Evolutionary conservation across 306 rosid genomes (phyloP).

Genomic region (Astragalus glycyphyllos): DNA sequence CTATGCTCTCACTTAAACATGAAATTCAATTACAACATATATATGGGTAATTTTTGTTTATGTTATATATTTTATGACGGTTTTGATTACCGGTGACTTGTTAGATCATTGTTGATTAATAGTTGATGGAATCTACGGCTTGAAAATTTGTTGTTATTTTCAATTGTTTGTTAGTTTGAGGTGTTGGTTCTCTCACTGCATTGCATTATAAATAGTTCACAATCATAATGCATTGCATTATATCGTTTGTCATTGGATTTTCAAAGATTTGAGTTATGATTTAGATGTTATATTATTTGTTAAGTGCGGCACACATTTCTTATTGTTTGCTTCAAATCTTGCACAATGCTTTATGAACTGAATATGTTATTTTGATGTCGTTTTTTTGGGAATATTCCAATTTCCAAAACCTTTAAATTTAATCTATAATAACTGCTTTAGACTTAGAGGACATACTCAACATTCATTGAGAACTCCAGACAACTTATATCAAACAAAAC

Average conservation of each 20-base stretch:
- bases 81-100: neutral
- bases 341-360: neutral
- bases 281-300: neutral
- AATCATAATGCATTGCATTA: neutral
- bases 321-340: slow-evolving; percentile 6
- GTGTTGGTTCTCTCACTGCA: neutral
- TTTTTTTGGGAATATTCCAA: no score
- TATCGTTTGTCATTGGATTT: neutral
- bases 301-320: neutral
- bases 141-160: neutral
- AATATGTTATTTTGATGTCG: no score
- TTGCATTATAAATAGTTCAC: neutral
- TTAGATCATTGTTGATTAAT: slow-evolving; percentile 2
- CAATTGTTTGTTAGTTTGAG: neutral
- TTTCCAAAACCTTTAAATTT: no score
- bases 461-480: no score
- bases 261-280: neutral
- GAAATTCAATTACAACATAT: neutral
- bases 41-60: neutral
- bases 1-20: neutral
- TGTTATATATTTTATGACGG: neutral
- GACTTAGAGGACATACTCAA: no score
- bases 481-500: no score
- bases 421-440: no score
- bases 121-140: neutral